Base-by-base conservation (phyloP, 805 yeast species). In the Saitoella complicata region DNA sequence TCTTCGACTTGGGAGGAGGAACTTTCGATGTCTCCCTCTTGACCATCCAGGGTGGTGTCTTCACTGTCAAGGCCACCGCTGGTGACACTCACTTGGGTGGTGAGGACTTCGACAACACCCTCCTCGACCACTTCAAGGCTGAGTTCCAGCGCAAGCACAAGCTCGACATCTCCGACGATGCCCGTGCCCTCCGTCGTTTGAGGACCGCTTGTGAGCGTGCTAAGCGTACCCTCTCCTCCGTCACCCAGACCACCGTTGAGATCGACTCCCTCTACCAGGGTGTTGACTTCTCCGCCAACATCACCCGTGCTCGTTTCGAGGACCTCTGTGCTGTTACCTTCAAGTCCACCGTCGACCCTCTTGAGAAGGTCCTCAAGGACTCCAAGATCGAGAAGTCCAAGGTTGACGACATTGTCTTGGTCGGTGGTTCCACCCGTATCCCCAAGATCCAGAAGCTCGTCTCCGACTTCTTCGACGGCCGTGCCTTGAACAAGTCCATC, bases 41-140 rank as follows among this genome's bases (percentile, higher is more conserved):
- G 60, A 77, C 83, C 64, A 84, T 85, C 64, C 88, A 86, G 65
- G 95, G 88, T 61, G 95, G 95, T 78, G 86, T 85, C 62, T 85
- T 85, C 73, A 86, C 86, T 63, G 95, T 85, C 61, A 85, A 85
- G 75, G 93, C 95, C 58, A 85, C 95, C 56, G 94, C 95, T 60
- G 97, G 97, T 84, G 95, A 87, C 73, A 87, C 97, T 58, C 97
- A 87, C 72, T 80, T 87, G 72, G 97, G 97, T 78, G 97, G 97
- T 77, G 95, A 87, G 76, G 97, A 87, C 72, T 87, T 87, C 69
- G 97, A 87, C 72, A 80, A 86, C 75, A 83, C 87, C 80, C 75
- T 88, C 65, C 81, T 87, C 57, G 88, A 78, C 69, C 84, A 77
- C 75, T 88, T 88, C 78, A 77, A 79, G 71, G 75, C 77, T 60